Evolutionary conservation across 768 basidiomycete genomes (phyloP).

Genomic region (Cystobasidiopsis lactophilus): DNA sequence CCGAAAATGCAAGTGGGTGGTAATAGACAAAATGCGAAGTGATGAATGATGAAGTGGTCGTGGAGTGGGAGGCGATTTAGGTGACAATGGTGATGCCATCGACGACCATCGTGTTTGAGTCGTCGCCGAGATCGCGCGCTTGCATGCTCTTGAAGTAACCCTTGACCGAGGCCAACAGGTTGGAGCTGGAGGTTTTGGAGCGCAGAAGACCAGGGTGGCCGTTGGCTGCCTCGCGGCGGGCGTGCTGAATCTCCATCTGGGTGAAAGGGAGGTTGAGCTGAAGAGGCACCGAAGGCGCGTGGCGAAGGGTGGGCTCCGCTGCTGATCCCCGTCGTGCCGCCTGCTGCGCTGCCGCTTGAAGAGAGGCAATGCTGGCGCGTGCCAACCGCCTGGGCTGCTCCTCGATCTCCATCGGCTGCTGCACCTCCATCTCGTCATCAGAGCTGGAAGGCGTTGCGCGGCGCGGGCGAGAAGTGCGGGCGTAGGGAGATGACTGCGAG

Average conservation of each 20-base stretch:
- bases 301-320: not conserved
- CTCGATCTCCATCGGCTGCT: not conserved
- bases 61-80: too few relatives aligned
- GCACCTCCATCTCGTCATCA: not conserved
- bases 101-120: not conserved
- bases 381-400: not conserved
- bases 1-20: not conserved
- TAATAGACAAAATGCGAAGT: not conserved
- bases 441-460: not conserved
- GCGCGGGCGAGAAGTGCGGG: not conserved
- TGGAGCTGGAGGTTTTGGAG: not conserved
- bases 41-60: not conserved
- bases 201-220: not conserved
- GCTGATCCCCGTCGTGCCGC: not conserved
- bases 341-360: not conserved
- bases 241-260: not conserved
- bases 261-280: slow-evolving; percentile 1
- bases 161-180: not conserved
- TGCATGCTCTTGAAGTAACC: not conserved
- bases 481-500: not conserved
- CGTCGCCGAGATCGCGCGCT: not conserved
- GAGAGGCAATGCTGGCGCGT: not conserved
- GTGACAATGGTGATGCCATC: slow-evolving; percentile 10
- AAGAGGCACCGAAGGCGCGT: too few relatives aligned
- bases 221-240: not conserved